Percentiles rank a stretch among this genome's conserved stretches.
These are phyloP conservation scores for Alternaria sp. DNA, from an alignment of 2,329 filamentous ascomycete species.

Conservation along the genomic window DNA sequence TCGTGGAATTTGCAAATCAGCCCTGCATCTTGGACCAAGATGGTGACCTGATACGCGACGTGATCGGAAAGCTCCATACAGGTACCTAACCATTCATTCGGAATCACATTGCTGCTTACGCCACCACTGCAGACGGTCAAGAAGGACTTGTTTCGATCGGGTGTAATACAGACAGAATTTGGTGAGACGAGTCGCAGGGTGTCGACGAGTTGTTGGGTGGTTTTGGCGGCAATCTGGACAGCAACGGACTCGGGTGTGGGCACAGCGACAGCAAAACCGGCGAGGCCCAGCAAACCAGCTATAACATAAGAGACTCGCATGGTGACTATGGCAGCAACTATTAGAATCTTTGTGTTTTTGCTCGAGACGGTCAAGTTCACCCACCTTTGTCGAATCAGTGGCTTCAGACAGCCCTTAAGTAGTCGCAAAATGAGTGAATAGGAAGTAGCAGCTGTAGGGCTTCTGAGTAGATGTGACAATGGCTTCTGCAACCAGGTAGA, in stretches of 20 bases:
- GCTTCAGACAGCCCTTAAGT: neutral
- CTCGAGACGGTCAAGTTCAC: neutral
- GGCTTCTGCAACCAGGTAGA: neutral
- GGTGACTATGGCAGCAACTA: neutral
- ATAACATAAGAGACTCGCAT: neutral
- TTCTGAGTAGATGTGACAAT: neutral
- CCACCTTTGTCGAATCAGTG: neutral
- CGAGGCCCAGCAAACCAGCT: neutral
- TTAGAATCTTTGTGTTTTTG: neutral
- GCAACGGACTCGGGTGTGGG: neutral
- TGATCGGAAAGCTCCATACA: neutral
- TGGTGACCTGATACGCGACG: neutral
- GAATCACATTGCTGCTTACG: neutral
- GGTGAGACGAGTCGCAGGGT: neutral
- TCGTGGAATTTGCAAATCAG: neutral
- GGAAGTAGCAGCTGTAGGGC: neutral
- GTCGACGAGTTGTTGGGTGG: neutral
- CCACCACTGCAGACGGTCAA: neutral
- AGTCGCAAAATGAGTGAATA: neutral
- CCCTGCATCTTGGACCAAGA: neutral
- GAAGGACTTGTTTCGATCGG: neutral
- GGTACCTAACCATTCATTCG: neutral
- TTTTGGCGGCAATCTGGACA: neutral
- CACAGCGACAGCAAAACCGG: neutral
- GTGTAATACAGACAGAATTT: neutral